Evolutionary conservation across 140 eudicot species (phyloP), one percentile per base, ranked within the genome.

Genomic region (Ambrosia hybrid): DNA sequence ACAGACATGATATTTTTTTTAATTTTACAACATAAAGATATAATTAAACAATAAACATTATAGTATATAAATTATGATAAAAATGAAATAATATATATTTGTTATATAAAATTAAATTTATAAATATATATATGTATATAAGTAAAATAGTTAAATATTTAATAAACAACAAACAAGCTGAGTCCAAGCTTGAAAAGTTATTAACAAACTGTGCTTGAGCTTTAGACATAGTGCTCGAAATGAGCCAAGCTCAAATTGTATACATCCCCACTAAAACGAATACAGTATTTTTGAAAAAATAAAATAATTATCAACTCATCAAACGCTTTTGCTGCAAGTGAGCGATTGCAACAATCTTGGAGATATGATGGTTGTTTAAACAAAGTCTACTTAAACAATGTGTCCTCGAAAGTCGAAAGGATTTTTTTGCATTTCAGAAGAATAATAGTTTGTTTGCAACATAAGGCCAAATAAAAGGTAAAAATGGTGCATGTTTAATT

Each of bases 381-480:
- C n/a, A 63, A 26, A 33, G 16, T 38, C 36, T 17, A 63, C 34
- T 61, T 63, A 63, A 26, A 63, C 33, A 63, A 67, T 9, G 7
- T 12, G 16, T 37, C 6, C 41, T 26, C 11, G 9, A 67, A 67
- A 67, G n/a, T n/a, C n/a, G n/a, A n/a, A 41, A 10, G 5, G 2
- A 11, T 46, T 16, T 11, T 49, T 48, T 49, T 49, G 59, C 12
- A 21, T 26, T 67, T 26, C 46, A 48, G 33, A 36, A 69, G 55
- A 14, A 36, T 51, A 39, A 33, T 34, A 52, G 61, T 9, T 37
- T 8, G 16, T 56, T 51, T 68, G 34, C 58, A 36, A 36, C 41
- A 51, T 51, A 6, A 51, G 33, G 72, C n/a, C 43, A 39, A 15
- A 30, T 52, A 64, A 65, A 65, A 7, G 51, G 39, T 65, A 58